Base-by-base conservation (phyloP, 1,139 yeast genomes). In the Blastobotrys arbuscula region DNA sequence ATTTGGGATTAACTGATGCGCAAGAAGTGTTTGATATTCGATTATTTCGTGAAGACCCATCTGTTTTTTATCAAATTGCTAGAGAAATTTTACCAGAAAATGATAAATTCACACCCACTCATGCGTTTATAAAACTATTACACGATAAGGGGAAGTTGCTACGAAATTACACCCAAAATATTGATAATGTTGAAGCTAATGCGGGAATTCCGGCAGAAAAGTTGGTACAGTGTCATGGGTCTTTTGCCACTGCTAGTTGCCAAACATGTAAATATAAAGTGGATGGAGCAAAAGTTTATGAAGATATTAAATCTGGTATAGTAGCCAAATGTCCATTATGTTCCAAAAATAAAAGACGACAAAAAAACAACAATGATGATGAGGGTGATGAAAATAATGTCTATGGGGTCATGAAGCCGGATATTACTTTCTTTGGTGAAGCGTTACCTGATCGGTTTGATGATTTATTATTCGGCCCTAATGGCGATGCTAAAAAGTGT, bases 341-440 rank as follows among this genome's bases (percentile, higher is more conserved):
- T 63, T 68, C 51, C 2, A 47, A 45, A 26, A 48, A 15, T 24
- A 47, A 39, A 49, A 36, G 37, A 5, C 9, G 9, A 16, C 36
- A 33, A 33, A n/a, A 33, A 34, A 34, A 44, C 2, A 34, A 23
- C 16, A 50, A 43, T 16, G 50, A 33, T 16, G 49, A 53, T 23
- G 53, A 53, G 23, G 56, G 51, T 16, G 59, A 56, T 31, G 61
- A 59, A 15, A 62, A 59, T 26, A 57, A 59, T 5, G 55, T 52
- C 7, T 82, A 66, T 62, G 96, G 96, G n/a, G 92, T 89, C 5
- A 76, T 87, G 74, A 90, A 92, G 63, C 98, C 98, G 0, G 96
- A 92, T 64, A 90, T 92, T 51, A 90, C 97, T 0, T 92, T 92
- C 62, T 92, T 92, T 60, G 96, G 96, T 7, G 97, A 92, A 63